Percentiles rank a stretch among this genome's conserved stretches.
These are phyloP conservation scores for Dactylellina leptospora DNA, from an alignment of 2,329 filamentous ascomycete species.

Conservation along the genomic window DNA sequence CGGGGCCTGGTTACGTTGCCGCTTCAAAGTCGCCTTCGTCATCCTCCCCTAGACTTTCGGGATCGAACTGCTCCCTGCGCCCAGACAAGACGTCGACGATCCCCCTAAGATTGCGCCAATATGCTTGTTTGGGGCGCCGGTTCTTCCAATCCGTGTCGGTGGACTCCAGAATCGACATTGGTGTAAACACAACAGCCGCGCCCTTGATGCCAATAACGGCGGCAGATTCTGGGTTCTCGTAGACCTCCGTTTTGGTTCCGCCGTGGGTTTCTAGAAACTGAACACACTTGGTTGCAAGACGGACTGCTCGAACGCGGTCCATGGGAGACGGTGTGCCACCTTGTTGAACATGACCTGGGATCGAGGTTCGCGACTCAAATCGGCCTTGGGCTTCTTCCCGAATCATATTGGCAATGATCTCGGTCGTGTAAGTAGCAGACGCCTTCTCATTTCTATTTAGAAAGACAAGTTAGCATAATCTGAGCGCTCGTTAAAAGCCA, in stretches of 20 bases:
- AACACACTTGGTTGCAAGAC: slow-evolving; percentile 92
- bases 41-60: slow-evolving; percentile 67
- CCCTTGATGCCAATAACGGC: slow-evolving; percentile 92
- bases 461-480: too few relatives aligned
- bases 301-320: slow-evolving; percentile 91
- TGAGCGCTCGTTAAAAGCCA: slow-evolving; percentile 36
- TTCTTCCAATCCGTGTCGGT: slow-evolving; percentile 93
- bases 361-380: slow-evolving; percentile 90
- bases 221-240: slow-evolving; percentile 72
- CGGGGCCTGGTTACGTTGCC: too few relatives aligned
- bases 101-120: slow-evolving; percentile 82
- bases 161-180: slow-evolving; percentile 81
- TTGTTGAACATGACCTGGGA: slow-evolving; percentile 93
- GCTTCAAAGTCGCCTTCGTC: slow-evolving; percentile 74
- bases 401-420: slow-evolving; percentile 94
- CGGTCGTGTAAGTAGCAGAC: slow-evolving; percentile 86
- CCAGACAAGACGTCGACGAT: slow-evolving; percentile 87
- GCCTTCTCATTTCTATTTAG: slow-evolving; percentile 83
- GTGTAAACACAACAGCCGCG: slow-evolving; percentile 84
- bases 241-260: slow-evolving; percentile 73
- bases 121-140: slow-evolving; percentile 80
- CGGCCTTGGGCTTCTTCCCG: slow-evolving; percentile 88
- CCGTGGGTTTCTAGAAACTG: slow-evolving; percentile 85
- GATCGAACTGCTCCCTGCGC: slow-evolving; percentile 60
- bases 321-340: slow-evolving; percentile 92